Evolutionary conservation across 768 basidiomycete species (phyloP), one percentile per base, ranked within the genome.

Genomic region (Mycena floridula): DNA sequence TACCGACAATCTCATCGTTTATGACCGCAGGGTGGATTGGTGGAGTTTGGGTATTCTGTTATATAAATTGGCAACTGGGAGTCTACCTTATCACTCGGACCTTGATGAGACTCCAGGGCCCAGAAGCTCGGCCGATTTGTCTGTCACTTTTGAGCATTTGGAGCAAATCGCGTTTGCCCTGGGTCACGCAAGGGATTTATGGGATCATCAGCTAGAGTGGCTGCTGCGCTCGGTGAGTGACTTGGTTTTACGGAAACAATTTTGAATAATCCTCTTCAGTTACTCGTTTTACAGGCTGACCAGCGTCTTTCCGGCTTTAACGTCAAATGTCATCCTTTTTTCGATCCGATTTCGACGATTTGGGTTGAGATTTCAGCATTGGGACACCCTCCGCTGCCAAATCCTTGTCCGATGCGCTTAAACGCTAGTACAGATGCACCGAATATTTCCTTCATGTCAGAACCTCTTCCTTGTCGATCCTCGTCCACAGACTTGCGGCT

Each of bases 41-140:
- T 68, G 66, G 61, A 63, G 63, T 45, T 47, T 68, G 1, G 67
- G 66, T 4, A 44, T 63, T 5, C 41, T 60, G 15, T 41, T 67
- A 20, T 60, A 62, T 26, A 66, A 67, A 47, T 32, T 67, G 18
- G 54, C 54, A 7, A 61, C 57, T 12, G 65, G 63, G 7, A 40
- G 37, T n/a, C n/a, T n/a, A n/a, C n/a, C n/a, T n/a, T n/a, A n/a
- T n/a, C n/a, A n/a, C n/a, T n/a, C n/a, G n/a, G n/a, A n/a, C n/a
- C n/a, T n/a, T n/a, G n/a, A n/a, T n/a, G n/a, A n/a, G n/a, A n/a
- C n/a, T n/a, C n/a, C n/a, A n/a, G n/a, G n/a, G n/a, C 46, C 47
- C 37, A 44, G 56, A 35, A 58, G 48, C 25, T 52, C 48, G 5
- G 59, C 54, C 2, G 52, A 60, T 22, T 52, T 44, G 22, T 57